A percentile compares a stretch with the other conserved stretches of the same genome.
Conservation (phyloP, 2,329 filamentous ascomycete species). For the Ophiostoma novo-ulmi region DNA sequence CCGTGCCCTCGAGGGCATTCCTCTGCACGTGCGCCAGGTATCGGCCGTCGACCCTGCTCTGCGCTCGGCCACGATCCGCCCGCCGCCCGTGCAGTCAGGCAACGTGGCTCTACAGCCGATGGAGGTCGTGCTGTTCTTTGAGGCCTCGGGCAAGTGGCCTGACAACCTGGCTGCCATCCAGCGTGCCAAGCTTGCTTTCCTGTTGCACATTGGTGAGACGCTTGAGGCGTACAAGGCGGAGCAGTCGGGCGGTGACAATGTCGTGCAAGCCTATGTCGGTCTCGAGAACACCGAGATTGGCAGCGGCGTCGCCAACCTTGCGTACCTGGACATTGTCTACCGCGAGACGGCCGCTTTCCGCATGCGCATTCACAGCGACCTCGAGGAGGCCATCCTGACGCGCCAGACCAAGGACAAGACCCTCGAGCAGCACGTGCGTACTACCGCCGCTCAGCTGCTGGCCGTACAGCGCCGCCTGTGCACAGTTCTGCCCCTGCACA, state of each 20-base stretch:
- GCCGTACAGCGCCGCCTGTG: conserved; percentile 67
- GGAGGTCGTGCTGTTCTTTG: conserved; percentile 82
- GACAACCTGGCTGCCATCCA: conserved; percentile 89
- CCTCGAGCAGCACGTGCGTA: conserved; percentile 58
- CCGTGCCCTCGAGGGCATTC: conserved; percentile 72
- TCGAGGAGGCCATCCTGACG: conserved; percentile 75
- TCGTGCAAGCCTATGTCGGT: conserved; percentile 64
- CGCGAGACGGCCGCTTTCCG: conserved; percentile 71
- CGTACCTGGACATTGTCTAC: conserved; percentile 77
- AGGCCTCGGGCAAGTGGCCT: conserved; percentile 89
- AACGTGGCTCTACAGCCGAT: conserved; percentile 52
- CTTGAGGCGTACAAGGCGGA: conserved; percentile 53
- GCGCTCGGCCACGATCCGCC: conserved; percentile 63
- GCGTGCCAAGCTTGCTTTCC: conserved; percentile 85
- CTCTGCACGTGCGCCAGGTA: conserved; percentile 78
- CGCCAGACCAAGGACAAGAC: conserved; percentile 71
- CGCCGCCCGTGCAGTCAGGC: conserved; percentile 45
- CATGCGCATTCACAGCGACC: conserved; percentile 80
- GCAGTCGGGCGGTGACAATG: conserved; percentile 35
- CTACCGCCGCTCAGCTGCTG: conserved; percentile 65
- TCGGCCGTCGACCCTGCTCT: conserved; percentile 66
- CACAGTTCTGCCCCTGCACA: conserved; percentile 68
- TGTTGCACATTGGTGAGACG: conserved; percentile 68
- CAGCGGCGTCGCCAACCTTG: conserved; percentile 65
- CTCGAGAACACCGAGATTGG: conserved; percentile 83